A percentile compares a stretch with the other conserved stretches of the same genome.
Conservation (phyloP, 352 stramenopile genomes). For the Phytophthora citricola region DNA sequence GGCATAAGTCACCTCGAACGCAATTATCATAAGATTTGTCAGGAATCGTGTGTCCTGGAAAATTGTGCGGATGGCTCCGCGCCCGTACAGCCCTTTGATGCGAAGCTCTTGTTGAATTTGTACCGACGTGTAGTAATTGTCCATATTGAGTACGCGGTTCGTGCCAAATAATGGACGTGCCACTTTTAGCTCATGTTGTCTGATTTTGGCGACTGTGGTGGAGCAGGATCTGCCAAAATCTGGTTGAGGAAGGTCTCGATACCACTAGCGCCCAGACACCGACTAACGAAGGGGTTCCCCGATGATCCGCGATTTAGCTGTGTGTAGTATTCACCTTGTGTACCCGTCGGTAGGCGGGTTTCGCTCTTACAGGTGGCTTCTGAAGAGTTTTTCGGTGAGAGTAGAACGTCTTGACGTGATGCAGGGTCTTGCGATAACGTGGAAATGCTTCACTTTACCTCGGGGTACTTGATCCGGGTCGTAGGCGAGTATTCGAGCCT, state of each 20-base stretch:
- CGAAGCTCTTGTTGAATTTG: conserved; percentile 28
- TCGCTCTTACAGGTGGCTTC: neutral
- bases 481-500: no score
- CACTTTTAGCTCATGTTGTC: conserved; percentile 36
- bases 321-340: no score
- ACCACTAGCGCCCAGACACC: no score
- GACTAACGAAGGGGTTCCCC: no score
- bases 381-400: no score
- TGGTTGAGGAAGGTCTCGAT: no score
- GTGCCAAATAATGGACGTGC: conserved; percentile 22
- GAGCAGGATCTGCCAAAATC: neutral
- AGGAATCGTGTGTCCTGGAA: conserved; percentile 18
- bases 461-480: no score
- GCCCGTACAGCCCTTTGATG: conserved; percentile 25
- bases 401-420: no score
- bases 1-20: neutral
- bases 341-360: neutral
- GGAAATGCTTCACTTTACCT: no score
- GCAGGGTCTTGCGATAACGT: no score
- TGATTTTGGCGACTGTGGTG: conserved; percentile 1
- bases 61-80: conserved; percentile 34
- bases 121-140: conserved; percentile 49
- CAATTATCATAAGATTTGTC: neutral
- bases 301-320: no score
- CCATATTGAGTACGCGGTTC: conserved; percentile 36